phyloP scores from a whole-genome alignment of 1,139 yeast species.

The Taphrina sp. region DNA sequence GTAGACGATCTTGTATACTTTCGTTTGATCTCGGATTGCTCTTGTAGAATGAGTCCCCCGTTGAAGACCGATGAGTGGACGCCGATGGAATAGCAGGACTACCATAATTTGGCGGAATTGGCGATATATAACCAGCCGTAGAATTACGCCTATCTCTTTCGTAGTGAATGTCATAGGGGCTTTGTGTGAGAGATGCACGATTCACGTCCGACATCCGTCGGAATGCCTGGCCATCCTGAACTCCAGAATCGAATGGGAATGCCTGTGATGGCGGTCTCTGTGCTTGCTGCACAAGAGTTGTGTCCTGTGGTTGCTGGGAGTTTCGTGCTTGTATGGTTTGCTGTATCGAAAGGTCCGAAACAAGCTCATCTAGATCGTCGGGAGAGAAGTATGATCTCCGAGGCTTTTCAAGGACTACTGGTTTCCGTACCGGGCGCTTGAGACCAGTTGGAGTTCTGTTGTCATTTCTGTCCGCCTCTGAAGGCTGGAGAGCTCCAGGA shows the following conservation, averaged over 20 bases:
- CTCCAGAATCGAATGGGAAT: not conserved
- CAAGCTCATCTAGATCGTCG: conserved; percentile 12
- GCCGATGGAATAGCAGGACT: not conserved
- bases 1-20: not conserved
- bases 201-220: too few relatives aligned
- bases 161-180: too few relatives aligned
- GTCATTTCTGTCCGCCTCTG: too few relatives aligned
- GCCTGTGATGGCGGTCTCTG: not conserved
- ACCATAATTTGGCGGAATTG: not conserved
- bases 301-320: too few relatives aligned
- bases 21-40: not conserved
- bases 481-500: not conserved
- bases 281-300: too few relatives aligned
- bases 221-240: not conserved
- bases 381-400: conserved; percentile 10
- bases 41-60: too few relatives aligned
- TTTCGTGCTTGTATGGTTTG: too few relatives aligned
- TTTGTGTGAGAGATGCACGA: not conserved
- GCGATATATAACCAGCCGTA: not conserved
- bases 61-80: not conserved
- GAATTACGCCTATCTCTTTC: too few relatives aligned
- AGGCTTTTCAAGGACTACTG: not conserved
- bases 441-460: not conserved
- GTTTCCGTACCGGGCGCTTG: conserved; percentile 1
- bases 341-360: too few relatives aligned